Base-by-base conservation (phyloP, 2,329 filamentous ascomycete genomes). In the Daldinia eschscholtzii region DNA sequence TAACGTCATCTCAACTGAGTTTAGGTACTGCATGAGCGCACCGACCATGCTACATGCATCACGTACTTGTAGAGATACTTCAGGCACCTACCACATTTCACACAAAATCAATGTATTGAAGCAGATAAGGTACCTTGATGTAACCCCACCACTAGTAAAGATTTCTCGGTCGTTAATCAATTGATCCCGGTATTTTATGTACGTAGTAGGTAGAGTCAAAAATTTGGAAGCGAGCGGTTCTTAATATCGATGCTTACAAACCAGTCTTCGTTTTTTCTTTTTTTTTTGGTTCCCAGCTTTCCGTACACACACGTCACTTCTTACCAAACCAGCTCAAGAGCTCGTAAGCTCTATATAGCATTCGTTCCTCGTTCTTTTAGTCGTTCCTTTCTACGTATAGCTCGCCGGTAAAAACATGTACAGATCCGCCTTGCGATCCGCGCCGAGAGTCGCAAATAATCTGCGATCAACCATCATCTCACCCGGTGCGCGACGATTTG, bases 361-460 rank as follows among this genome's bases (percentile, higher is more conserved):
- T 33, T 44, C 39, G 5, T 44, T 33, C 4, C 15, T 30, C 15
- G 20, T 46, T 59, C 26, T 59, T 46, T 59, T 37, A 28, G 28
- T n/a, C 15, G 18, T 37, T 48, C 42, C 57, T 50, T 37, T 33
- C 18, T 23, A 30, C 30, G 13, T 13, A 67, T 30, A 52, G 26
- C 15, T 52, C 26, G 46, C 7, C 26, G 15, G 26, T 30, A 52
- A 35, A 35, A 35, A 52, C 26, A 88, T 89, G 87, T 88, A 87
- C 72, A 85, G 86, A 79, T 78, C 83, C 73, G 82, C 84, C 57
- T 73, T 86, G 74, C 81, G 85, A 74, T 81, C 84, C 57, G 79
- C 84, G 71, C 81, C 85, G 61, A 81, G 84, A 71, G 80, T 83
- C 66, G 75, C 82, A 72, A 79, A 80, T 74, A 77, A 80, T 65